Conservation (phyloP, 2,329 filamentous ascomycete species). For the Tolypocladium tropicale region DNA sequence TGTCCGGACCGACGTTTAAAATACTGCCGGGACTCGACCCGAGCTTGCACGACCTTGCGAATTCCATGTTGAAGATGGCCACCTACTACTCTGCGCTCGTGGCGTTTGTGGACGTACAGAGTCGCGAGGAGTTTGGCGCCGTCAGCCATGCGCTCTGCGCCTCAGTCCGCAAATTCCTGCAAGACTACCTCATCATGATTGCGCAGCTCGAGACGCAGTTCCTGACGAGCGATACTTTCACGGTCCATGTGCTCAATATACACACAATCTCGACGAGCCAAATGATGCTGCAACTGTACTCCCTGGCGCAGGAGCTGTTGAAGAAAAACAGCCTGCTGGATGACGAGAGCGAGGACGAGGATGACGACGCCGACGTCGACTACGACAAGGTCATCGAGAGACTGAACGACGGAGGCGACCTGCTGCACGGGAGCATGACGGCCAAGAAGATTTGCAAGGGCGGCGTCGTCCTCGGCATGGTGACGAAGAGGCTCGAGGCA, state of each 20-base stretch:
- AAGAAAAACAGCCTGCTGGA: conserved; percentile 82
- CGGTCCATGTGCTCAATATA: conserved; percentile 83
- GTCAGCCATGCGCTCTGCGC: conserved; percentile 95
- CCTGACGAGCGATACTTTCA: conserved; percentile 79
- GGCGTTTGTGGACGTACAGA: conserved; percentile 89
- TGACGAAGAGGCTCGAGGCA: conserved; percentile 74
- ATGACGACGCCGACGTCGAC: conserved; percentile 67
- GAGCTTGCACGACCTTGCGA: conserved; percentile 77
- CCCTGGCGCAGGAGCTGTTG: conserved; percentile 75
- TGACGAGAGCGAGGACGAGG: conserved; percentile 62
- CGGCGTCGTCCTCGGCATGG: conserved; percentile 81
- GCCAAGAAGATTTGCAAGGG: conserved; percentile 93
- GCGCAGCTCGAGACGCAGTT: conserved; percentile 91
- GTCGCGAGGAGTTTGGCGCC: conserved; percentile 81
- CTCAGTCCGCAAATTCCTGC: conserved; percentile 81
- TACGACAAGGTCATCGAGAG: conserved; percentile 91
- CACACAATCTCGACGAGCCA: conserved; percentile 85
- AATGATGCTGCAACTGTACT: conserved; percentile 85
- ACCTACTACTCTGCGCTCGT: conserved; percentile 88
- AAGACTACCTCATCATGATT: conserved; percentile 88
- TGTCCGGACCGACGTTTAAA: conserved; percentile 72
- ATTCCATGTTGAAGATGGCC: conserved; percentile 86
- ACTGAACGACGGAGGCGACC: conserved; percentile 74
- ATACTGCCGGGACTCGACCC: conserved; percentile 80
- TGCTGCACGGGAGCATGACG: conserved; percentile 67